These are phyloP conservation scores for Tolypocladium capitatum DNA, from an alignment of 2,329 filamentous ascomycete genomes.

Conservation along the genomic window DNA sequence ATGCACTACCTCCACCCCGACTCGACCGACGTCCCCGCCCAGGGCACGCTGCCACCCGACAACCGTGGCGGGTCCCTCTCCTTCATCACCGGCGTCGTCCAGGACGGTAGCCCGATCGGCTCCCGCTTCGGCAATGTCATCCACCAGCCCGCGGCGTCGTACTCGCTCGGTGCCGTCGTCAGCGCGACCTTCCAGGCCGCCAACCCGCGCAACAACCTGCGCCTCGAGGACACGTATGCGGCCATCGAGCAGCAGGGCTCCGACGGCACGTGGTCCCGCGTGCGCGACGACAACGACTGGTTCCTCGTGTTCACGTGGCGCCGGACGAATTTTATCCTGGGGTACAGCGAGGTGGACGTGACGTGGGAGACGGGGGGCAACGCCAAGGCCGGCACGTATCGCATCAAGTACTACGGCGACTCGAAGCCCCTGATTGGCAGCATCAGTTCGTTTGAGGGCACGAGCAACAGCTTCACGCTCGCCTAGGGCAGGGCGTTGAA, in stretches of 20 bases:
- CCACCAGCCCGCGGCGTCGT: slow-evolving; percentile 37
- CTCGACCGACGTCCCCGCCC: slow-evolving; percentile 25
- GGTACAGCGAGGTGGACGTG: slow-evolving; percentile 65
- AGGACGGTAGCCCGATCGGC: slow-evolving; percentile 53
- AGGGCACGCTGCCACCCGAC: slow-evolving; percentile 59
- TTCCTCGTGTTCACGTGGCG: slow-evolving; percentile 70
- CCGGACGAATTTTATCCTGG: slow-evolving; percentile 54
- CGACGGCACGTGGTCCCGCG: slow-evolving; percentile 43
- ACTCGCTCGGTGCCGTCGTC: slow-evolving; percentile 47
- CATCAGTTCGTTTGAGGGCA: slow-evolving; percentile 16
- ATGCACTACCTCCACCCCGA: slow-evolving; percentile 23
- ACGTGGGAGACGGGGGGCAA: slow-evolving; percentile 53
- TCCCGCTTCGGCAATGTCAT: slow-evolving; percentile 58
- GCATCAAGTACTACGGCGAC: slow-evolving; percentile 76
- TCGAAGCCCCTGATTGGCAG: slow-evolving; percentile 43
- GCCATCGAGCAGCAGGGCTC: slow-evolving; percentile 52
- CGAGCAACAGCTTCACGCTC: slow-evolving; percentile 9
- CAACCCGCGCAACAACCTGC: slow-evolving; percentile 80
- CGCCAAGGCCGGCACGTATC: slow-evolving; percentile 53
- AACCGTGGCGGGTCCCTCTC: slow-evolving; percentile 62
- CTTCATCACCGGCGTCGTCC: slow-evolving; percentile 70
- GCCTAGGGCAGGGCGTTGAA: not conserved
- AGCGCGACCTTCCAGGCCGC: slow-evolving; percentile 66
- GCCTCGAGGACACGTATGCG: slow-evolving; percentile 63
- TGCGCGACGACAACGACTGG: slow-evolving; percentile 72